phyloP scores from a whole-genome alignment of 495 filamentous ascomycete species.

The Penicillium parvum region DNA sequence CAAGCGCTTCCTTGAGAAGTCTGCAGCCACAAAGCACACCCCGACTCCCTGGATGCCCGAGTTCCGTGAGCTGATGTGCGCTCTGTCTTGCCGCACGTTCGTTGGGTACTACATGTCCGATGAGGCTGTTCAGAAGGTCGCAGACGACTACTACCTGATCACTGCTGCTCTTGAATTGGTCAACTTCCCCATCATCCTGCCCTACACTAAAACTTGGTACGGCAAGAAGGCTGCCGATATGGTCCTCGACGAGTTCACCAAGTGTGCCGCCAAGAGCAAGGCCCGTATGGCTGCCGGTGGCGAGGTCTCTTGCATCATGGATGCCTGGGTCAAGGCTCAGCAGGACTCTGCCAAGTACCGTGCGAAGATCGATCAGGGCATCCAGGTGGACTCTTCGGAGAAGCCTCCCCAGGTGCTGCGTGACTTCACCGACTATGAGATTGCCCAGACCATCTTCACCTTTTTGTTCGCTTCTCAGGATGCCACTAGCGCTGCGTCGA shows the following conservation, averaged over 20 bases:
- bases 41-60: conserved; percentile 83
- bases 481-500: conserved; percentile 86
- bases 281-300: conserved; percentile 89
- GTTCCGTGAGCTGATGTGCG: conserved; percentile 95
- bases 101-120: conserved; percentile 94
- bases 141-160: conserved; percentile 94
- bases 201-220: conserved; percentile 95
- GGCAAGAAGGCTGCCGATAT: conserved; percentile 93
- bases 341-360: conserved; percentile 74
- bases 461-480: conserved; percentile 98
- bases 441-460: conserved; percentile 91
- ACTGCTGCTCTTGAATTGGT: conserved; percentile 95
- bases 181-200: conserved; percentile 97
- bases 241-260: conserved; percentile 84
- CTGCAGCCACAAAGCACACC: conserved; percentile 59
- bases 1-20: conserved; percentile 67
- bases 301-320: conserved; percentile 85
- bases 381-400: conserved; percentile 59
- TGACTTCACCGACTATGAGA: conserved; percentile 87
- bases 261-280: conserved; percentile 90
- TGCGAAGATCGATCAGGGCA: conserved; percentile 65
- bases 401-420: conserved; percentile 81
- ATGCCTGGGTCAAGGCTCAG: conserved; percentile 86
- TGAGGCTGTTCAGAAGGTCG: conserved; percentile 86
- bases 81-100: conserved; percentile 91